A percentile compares a stretch with the other conserved stretches of the same genome.
phyloP scores from a whole-genome alignment of 208 protist species.

The Angomonas ambiguus region DNA sequence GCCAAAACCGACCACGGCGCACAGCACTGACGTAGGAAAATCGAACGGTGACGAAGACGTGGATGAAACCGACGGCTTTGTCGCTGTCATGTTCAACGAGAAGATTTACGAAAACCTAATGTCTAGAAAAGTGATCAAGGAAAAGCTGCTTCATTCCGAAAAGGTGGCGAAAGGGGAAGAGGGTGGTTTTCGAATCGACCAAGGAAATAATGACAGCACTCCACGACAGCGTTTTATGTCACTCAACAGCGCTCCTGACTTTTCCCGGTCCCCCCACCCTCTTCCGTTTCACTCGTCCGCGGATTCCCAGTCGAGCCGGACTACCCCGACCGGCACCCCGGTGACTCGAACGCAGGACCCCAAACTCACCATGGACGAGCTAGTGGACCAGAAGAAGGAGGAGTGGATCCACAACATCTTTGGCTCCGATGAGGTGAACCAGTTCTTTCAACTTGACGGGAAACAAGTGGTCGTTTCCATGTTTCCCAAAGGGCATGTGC shows the following conservation, averaged over 20 bases:
- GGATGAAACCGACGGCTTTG: conserved; percentile 82
- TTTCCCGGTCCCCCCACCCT: neutral
- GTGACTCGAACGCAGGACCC: too few relatives aligned
- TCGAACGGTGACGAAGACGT: conserved; percentile 31
- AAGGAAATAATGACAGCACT: neutral
- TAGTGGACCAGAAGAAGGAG: neutral
- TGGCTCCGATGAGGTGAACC: conserved; percentile 13
- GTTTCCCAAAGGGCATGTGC: conserved; percentile 16
- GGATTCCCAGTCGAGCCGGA: neutral
- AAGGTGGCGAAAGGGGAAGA: neutral
- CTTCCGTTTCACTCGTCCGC: neutral
- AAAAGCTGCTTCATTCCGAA: neutral
- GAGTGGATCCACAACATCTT: conserved; percentile 73
- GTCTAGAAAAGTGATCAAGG: conserved; percentile 26
- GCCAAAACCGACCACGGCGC: neutral
- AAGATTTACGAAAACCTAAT: conserved; percentile 74
- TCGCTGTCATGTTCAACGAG: conserved; percentile 67
- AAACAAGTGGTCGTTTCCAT: conserved; percentile 16
- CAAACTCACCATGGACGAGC: neutral
- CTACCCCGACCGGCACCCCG: neutral
- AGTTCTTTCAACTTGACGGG: conserved; percentile 13
- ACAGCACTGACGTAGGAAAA: neutral
- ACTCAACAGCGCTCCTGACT: neutral
- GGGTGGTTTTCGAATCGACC: neutral
- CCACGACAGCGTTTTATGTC: conserved; percentile 6